Conservation (phyloP, 177 flowering plant species). For the Vitis hybrid region DNA sequence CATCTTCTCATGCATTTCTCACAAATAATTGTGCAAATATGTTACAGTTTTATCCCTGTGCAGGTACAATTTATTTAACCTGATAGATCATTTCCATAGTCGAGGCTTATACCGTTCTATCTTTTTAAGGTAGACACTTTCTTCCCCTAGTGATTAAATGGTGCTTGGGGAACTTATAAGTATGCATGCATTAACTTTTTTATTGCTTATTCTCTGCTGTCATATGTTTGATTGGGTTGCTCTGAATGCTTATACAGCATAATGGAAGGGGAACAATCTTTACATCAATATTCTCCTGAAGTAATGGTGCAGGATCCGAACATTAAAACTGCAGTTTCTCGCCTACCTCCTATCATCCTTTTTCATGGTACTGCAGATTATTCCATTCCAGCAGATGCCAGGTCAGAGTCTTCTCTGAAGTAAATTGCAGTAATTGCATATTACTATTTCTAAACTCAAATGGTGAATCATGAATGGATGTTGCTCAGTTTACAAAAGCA, state of each 20-base stretch:
- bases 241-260: conserved; percentile 47
- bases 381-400: conserved; percentile 85
- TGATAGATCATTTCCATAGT: conserved; percentile 83
- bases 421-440: not conserved
- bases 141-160: not conserved
- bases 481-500: not conserved
- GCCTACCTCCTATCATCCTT: conserved; percentile 70
- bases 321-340: conserved; percentile 43
- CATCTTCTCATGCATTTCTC: too few relatives aligned
- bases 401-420: conserved; percentile 42
- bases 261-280: conserved; percentile 89
- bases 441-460: not conserved
- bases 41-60: not conserved
- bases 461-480: not conserved
- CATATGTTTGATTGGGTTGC: not conserved
- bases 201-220: not conserved
- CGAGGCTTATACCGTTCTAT: conserved; percentile 85
- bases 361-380: conserved; percentile 83
- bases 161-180: not conserved
- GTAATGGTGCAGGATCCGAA: conserved; percentile 55
- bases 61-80: conserved; percentile 80
- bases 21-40: too few relatives aligned
- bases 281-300: conserved; percentile 75
- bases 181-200: not conserved
- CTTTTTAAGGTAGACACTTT: conserved; percentile 63